Percentiles rank a stretch among this genome's conserved stretches.
Evolutionary conservation across 148 eudicot species (phyloP).

Genomic region (Suaeda aralocaspica): DNA sequence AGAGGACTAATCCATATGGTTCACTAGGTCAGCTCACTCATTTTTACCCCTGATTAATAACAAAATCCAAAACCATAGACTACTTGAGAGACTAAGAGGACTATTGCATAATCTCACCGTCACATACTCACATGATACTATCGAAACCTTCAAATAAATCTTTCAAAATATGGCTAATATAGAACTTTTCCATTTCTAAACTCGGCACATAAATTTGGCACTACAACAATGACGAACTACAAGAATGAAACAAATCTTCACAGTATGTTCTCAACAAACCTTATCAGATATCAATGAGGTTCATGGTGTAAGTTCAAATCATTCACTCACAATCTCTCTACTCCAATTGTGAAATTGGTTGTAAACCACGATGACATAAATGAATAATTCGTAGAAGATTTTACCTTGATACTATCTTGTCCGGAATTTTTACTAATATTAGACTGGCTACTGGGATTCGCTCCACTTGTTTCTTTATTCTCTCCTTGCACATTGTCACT

Average conservation of each 20-base stretch:
- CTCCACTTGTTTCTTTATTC: constrained; percentile 37
- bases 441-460: constrained; percentile 25
- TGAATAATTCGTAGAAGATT: neutral
- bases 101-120: neutral
- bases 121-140: neutral
- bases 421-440: constrained; percentile 16
- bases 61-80: neutral
- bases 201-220: too few relatives aligned
- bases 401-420: constrained; percentile 42
- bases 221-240: too few relatives aligned
- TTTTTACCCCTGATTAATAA: neutral
- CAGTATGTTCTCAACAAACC: too few relatives aligned
- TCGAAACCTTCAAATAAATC: too few relatives aligned
- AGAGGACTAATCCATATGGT: too few relatives aligned
- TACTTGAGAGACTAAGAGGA: neutral
- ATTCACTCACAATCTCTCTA: neutral
- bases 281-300: too few relatives aligned
- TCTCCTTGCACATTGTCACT: constrained; percentile 32
- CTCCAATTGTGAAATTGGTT: neutral
- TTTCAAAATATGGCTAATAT: too few relatives aligned
- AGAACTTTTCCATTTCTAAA: too few relatives aligned
- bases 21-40: too few relatives aligned
- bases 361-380: neutral
- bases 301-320: neutral
- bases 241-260: too few relatives aligned